Conservation (phyloP, 768 basidiomycete genomes). For the Rhodotorula diobovata region DNA sequence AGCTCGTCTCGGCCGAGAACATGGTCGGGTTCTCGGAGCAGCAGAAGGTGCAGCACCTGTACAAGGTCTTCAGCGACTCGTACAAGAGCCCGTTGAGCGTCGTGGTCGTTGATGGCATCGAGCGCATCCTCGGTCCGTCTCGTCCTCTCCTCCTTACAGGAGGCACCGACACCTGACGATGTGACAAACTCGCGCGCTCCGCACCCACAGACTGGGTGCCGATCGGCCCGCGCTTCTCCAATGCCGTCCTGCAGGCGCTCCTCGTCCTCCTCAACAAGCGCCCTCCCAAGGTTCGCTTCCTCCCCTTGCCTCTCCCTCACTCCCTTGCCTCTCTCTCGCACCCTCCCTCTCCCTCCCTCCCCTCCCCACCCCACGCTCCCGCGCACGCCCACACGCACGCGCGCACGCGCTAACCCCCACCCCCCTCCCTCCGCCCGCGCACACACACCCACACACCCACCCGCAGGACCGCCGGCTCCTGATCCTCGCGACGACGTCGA, state of each 20-base stretch:
- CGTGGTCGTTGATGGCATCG: slow-evolving; percentile 89
- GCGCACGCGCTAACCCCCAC: no score
- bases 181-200: no score
- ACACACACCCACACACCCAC: no score
- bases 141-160: no score
- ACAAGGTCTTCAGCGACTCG: slow-evolving; percentile 87
- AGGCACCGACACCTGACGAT: no score
- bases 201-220: slow-evolving; percentile 96
- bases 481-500: slow-evolving; percentile 85
- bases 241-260: slow-evolving; percentile 81
- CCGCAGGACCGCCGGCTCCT: slow-evolving; percentile 79
- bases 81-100: slow-evolving; percentile 97
- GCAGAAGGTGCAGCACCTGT: slow-evolving; percentile 85
- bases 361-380: no score
- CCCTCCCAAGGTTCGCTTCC: slow-evolving; percentile 73
- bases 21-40: slow-evolving; percentile 95
- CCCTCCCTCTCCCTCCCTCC: no score
- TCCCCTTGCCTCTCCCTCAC: background rate
- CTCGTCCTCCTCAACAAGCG: slow-evolving; percentile 79
- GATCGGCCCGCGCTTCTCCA: slow-evolving; percentile 94
- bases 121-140: slow-evolving; percentile 77
- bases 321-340: background rate
- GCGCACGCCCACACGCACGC: no score
- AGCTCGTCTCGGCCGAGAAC: slow-evolving; percentile 86
- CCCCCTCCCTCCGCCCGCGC: no score